Percentiles rank a stretch among this genome's conserved stretches.
Conservation (phyloP, 2,329 filamentous ascomycete species). For the Ophiostoma fasciatum region DNA sequence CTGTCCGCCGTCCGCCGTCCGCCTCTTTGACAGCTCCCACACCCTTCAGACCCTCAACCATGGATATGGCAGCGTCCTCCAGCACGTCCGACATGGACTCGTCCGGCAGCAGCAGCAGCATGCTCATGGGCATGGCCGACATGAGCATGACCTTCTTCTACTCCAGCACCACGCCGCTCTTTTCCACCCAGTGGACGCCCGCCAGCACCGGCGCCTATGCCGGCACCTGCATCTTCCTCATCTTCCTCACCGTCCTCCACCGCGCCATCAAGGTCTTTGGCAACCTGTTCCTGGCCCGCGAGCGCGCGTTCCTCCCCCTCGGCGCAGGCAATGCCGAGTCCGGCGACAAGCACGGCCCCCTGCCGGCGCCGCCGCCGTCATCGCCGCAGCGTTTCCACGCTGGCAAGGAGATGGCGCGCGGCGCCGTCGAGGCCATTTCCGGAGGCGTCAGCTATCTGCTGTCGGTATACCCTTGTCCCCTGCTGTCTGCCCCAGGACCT, state of each 20-base stretch:
- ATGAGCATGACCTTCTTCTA: conserved; percentile 39
- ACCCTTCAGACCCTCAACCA: too few species aligned
- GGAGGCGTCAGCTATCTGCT: conserved; percentile 68
- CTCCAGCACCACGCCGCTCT: conserved; percentile 32
- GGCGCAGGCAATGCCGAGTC: too few species aligned
- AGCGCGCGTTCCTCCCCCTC: too few species aligned
- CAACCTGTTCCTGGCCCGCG: conserved; percentile 18
- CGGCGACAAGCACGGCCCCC: too few species aligned
- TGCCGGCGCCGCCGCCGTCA: too few species aligned
- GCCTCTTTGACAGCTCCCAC: too few species aligned
- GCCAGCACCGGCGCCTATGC: conserved; percentile 56
- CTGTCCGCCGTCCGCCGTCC: too few species aligned
- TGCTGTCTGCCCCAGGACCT: background rate
- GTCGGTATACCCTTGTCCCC: conserved; percentile 37
- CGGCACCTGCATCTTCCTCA: conserved; percentile 81
- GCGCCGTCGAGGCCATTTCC: conserved; percentile 44
- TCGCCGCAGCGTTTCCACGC: background rate
- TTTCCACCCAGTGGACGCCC: conserved; percentile 59
- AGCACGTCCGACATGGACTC: background rate
- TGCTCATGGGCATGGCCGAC: conserved; percentile 6
- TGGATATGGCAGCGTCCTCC: background rate
- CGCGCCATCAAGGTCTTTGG: conserved; percentile 60
- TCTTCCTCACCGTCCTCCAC: conserved; percentile 55
- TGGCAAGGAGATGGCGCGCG: background rate
- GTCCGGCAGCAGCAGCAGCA: too few species aligned